Evolutionary conservation across 495 filamentous ascomycete species (phyloP).

Genomic region (Amphirosellinia nigrospora): DNA sequence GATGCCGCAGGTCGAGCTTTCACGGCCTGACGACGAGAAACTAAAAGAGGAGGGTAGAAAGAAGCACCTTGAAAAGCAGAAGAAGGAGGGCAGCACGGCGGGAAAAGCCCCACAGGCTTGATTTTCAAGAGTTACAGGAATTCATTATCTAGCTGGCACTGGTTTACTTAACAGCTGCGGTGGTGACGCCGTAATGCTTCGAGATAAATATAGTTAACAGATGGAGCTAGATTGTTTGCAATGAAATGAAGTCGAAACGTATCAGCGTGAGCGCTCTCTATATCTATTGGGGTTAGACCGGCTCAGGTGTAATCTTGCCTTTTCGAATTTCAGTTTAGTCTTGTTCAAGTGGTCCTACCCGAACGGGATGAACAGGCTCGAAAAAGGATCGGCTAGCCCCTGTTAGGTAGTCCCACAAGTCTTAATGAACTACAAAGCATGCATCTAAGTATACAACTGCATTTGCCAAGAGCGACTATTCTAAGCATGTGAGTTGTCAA

Average conservation of each 20-base stretch:
- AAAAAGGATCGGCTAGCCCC: no score
- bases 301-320: no score
- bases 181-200: not conserved
- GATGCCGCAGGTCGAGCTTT: not conserved
- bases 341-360: no score
- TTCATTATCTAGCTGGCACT: not conserved
- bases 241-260: not conserved
- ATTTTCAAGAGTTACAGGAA: not conserved
- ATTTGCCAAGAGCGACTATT: not conserved
- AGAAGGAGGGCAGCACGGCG: not conserved
- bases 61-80: not conserved
- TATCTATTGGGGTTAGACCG: no score
- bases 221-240: not conserved
- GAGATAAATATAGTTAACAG: not conserved
- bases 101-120: not conserved
- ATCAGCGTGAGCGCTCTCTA: no score
- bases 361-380: no score
- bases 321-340: no score
- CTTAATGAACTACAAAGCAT: no score
- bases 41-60: not conserved
- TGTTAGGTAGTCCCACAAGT: no score
- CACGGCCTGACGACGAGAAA: not conserved
- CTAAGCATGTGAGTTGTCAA: not conserved
- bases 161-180: not conserved
- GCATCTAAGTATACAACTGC: not conserved